Conservation (phyloP, 208 protist genomes). For the Leishmania mexicana region DNA sequence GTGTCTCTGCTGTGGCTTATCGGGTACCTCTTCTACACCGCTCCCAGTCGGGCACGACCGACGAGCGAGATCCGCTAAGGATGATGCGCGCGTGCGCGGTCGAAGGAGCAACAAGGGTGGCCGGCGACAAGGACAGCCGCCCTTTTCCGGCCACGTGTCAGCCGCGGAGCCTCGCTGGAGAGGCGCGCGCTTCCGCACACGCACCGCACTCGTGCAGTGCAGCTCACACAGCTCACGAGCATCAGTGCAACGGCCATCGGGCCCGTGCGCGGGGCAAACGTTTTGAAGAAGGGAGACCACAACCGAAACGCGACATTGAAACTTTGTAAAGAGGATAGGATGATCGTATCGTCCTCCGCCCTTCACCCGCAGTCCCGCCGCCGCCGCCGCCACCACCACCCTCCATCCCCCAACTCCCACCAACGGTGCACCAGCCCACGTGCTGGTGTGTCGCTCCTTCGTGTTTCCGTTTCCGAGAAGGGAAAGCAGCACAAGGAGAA, state of each 20-base stretch:
- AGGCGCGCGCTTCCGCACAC: neutral
- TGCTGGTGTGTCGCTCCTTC: no score
- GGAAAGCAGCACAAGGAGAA: no score
- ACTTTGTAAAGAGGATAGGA: no score
- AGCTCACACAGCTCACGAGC: neutral
- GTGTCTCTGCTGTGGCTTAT: slow-evolving; percentile 43
- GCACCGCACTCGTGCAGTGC: neutral
- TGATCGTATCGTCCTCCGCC: no score
- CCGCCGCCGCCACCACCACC: no score
- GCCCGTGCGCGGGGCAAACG: no score
- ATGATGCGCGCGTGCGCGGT: neutral
- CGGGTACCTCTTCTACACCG: slow-evolving; percentile 79
- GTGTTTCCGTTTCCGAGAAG: no score
- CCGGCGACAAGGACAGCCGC: neutral
- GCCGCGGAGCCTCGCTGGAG: neutral
- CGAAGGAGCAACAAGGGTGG: neutral
- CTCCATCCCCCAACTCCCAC: no score
- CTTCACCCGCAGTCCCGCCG: no score
- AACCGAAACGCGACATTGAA: no score
- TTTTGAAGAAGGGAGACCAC: no score
- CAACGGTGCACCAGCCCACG: no score
- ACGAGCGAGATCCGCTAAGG: slow-evolving; percentile 67
- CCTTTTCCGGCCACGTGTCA: neutral
- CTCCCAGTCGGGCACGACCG: slow-evolving; percentile 55
- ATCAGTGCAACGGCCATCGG: neutral